Conservation (phyloP, 2,329 filamentous ascomycete genomes). For the Aspergillus amoenus region DNA sequence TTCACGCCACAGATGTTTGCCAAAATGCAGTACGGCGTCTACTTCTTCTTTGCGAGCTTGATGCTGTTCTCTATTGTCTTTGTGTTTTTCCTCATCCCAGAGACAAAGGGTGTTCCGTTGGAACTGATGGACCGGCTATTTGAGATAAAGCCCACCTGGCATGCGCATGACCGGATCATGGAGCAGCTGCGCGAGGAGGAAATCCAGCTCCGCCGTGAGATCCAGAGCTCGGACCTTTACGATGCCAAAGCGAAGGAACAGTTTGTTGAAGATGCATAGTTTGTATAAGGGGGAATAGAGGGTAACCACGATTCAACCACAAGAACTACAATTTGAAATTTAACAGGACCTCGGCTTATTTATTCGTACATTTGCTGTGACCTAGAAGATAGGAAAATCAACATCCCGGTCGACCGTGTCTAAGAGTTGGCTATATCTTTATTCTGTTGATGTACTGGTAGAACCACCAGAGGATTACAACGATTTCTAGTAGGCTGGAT, state of each 20-base stretch:
- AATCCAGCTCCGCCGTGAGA: constrained; percentile 31
- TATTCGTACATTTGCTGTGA: no score
- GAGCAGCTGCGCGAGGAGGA: constrained; percentile 35
- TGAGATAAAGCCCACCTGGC: constrained; percentile 36
- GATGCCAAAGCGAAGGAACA: neutral
- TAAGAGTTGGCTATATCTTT: no score
- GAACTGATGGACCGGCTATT: constrained; percentile 66
- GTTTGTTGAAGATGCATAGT: neutral
- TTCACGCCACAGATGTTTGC: constrained; percentile 46
- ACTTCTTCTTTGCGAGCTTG: constrained; percentile 65
- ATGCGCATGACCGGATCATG: constrained; percentile 35
- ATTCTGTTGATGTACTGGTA: neutral
- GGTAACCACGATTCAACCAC: no score
- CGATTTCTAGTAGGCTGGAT: neutral
- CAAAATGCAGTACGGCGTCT: constrained; percentile 57
- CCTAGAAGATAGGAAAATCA: no score
- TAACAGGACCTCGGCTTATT: no score
- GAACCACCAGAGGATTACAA: neutral
- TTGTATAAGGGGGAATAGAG: constrained; percentile 36
- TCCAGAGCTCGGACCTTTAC: constrained; percentile 8
- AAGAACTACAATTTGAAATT: no score
- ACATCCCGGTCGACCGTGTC: no score
- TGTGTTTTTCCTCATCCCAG: constrained; percentile 61
- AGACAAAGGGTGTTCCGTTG: constrained; percentile 64
- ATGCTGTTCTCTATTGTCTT: constrained; percentile 60